These are phyloP conservation scores for Trapa bicornis DNA, from an alignment of 345 rosid species.

Conservation along the genomic window DNA sequence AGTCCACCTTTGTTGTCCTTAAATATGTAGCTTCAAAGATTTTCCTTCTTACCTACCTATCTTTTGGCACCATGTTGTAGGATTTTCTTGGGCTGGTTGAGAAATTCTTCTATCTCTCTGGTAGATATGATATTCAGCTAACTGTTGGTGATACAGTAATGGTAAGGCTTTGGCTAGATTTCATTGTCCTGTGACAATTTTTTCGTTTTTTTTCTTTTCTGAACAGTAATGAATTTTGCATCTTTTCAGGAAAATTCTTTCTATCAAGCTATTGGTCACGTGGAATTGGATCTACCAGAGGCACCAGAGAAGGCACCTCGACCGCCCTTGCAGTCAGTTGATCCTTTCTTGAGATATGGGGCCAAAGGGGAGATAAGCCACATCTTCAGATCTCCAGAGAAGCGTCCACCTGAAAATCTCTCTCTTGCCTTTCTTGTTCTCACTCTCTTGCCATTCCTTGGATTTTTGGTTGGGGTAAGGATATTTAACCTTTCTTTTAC, in stretches of 20 bases:
- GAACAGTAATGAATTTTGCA: neutral
- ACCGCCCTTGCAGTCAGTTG: slow-evolving; percentile 52
- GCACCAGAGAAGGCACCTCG: slow-evolving; percentile 85
- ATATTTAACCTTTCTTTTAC: neutral
- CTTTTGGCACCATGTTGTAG: slow-evolving; percentile 24
- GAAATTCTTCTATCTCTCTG: slow-evolving; percentile 85
- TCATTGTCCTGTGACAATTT: neutral
- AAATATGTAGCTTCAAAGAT: neutral
- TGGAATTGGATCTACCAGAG: slow-evolving; percentile 86
- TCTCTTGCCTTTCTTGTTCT: slow-evolving; percentile 83
- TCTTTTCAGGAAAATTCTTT: slow-evolving; percentile 74
- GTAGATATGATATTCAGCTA: slow-evolving; percentile 80
- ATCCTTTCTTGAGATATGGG: slow-evolving; percentile 57
- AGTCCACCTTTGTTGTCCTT: slow-evolving; percentile 10
- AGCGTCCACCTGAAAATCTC: slow-evolving; percentile 66
- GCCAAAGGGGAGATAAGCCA: slow-evolving; percentile 84
- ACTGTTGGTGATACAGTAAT: slow-evolving; percentile 80
- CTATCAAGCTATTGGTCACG: slow-evolving; percentile 46
- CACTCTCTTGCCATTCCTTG: slow-evolving; percentile 55
- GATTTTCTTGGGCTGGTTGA: slow-evolving; percentile 92
- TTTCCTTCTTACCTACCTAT: slow-evolving; percentile 3
- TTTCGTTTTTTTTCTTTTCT: neutral
- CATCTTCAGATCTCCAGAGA: slow-evolving; percentile 82
- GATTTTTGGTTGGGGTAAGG: slow-evolving; percentile 86
- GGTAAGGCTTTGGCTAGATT: slow-evolving; percentile 37